A percentile compares a stretch with the other conserved stretches of the same genome.
These are phyloP conservation scores for Aspergillus saccharolyticus DNA, from an alignment of 495 filamentous ascomycete species.

Conservation along the genomic window DNA sequence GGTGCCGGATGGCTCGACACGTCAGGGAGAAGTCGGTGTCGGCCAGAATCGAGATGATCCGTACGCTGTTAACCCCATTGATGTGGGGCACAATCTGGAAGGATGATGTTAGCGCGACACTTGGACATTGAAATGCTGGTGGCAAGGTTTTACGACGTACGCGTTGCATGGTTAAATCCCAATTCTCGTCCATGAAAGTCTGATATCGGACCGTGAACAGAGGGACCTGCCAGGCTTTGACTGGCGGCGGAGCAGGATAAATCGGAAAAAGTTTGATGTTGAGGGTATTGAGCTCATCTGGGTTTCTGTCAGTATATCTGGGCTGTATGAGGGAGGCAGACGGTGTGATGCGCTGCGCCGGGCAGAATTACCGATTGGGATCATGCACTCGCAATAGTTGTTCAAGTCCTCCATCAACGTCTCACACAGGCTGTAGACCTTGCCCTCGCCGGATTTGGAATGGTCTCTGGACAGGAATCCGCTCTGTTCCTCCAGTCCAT, in stretches of 20 bases:
- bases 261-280: slow-evolving; percentile 94
- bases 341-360: not conserved
- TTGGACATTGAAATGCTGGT: too few relatives aligned
- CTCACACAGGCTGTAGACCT: slow-evolving; percentile 77
- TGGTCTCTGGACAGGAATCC: slow-evolving; percentile 57
- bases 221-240: slow-evolving; percentile 85
- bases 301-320: slow-evolving; percentile 11
- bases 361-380: slow-evolving; percentile 67
- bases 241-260: slow-evolving; percentile 68
- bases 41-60: slow-evolving; percentile 73
- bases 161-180: slow-evolving; percentile 84
- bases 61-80: slow-evolving; percentile 83
- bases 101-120: not conserved
- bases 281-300: slow-evolving; percentile 88
- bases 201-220: slow-evolving; percentile 78
- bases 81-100: slow-evolving; percentile 68
- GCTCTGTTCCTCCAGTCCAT: slow-evolving; percentile 80
- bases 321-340: not conserved
- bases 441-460: slow-evolving; percentile 49
- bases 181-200: slow-evolving; percentile 72
- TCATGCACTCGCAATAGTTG: slow-evolving; percentile 97
- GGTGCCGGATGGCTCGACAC: slow-evolving; percentile 76
- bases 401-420: slow-evolving; percentile 93
- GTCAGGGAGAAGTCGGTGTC: slow-evolving; percentile 81
- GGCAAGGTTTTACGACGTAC: slow-evolving; percentile 24